A percentile compares a stretch with the other conserved stretches of the same genome.
phyloP scores from a whole-genome alignment of 1,284 basidiomycete genomes.

The Rhodotorula glutinis region DNA sequence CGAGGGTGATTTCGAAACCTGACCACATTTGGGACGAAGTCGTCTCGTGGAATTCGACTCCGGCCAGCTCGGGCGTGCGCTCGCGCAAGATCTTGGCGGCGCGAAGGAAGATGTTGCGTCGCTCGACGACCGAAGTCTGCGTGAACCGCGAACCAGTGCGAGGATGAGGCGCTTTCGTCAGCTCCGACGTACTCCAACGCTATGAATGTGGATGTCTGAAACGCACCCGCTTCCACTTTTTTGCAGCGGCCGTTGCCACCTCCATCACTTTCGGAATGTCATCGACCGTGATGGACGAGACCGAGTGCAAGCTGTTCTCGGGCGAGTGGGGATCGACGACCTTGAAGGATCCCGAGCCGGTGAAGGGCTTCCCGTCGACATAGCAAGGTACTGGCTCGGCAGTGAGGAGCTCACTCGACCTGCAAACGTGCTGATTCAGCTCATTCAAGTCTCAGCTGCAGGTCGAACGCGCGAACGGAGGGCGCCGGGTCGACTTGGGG shows the following conservation, averaged over 20 bases:
- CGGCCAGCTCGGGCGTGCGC: conserved; percentile 33
- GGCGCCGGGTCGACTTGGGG: too few relatives aligned
- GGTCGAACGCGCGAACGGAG: too few relatives aligned
- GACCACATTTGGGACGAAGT: conserved; percentile 35
- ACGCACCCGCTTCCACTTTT: conserved; percentile 31
- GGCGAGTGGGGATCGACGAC: conserved; percentile 42
- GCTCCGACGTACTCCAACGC: too few relatives aligned
- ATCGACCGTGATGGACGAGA: conserved; percentile 31
- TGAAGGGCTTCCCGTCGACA: conserved; percentile 42
- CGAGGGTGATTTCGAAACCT: conserved; percentile 35
- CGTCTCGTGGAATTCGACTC: conserved; percentile 38
- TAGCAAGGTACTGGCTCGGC: conserved; percentile 41
- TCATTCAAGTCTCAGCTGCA: too few relatives aligned
- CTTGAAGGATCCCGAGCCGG: conserved; percentile 35
- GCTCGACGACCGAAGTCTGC: conserved; percentile 34
- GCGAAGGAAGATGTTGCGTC: conserved; percentile 41
- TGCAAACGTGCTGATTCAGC: background rate
- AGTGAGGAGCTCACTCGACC: conserved; percentile 7
- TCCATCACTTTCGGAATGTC: conserved; percentile 37
- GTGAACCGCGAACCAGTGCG: background rate
- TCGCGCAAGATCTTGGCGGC: conserved; percentile 36
- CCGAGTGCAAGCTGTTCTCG: conserved; percentile 29
- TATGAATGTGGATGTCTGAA: background rate
- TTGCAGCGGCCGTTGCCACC: conserved; percentile 22
- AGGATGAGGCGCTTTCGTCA: too few relatives aligned